These are phyloP conservation scores for Climacium dendroides DNA, from an alignment of 225 moss, liverwort and hornwort genomes.

Conservation along the genomic window DNA sequence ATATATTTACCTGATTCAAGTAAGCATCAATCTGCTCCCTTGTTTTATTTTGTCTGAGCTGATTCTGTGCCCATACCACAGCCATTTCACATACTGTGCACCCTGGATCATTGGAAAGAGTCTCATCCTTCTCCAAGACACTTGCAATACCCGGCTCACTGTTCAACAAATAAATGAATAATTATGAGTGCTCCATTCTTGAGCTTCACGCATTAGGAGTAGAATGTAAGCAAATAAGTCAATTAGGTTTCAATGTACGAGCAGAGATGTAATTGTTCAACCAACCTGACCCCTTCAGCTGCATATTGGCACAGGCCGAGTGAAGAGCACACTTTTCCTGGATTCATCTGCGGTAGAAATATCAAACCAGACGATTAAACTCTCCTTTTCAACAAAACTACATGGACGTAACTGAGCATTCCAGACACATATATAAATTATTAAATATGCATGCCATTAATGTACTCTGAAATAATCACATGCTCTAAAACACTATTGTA, in stretches of 20 bases:
- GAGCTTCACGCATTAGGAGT: background rate
- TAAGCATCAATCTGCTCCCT: conserved; percentile 61
- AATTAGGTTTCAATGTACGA: background rate
- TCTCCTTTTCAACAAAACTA: background rate
- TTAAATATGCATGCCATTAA: background rate
- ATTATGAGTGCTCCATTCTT: background rate
- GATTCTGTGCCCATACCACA: conserved; percentile 91
- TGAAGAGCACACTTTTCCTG: conserved; percentile 72
- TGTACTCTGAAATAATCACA: background rate
- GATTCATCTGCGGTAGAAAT: conserved; percentile 61
- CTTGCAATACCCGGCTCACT: conserved; percentile 61
- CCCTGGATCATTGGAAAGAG: conserved; percentile 29
- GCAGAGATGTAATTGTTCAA: background rate
- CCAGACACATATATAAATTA: too few species aligned
- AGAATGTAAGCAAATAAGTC: background rate
- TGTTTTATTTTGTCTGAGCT: conserved; percentile 66
- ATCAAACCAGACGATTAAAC: background rate
- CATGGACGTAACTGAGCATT: background rate
- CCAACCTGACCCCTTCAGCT: conserved; percentile 17
- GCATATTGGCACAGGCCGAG: conserved; percentile 67
- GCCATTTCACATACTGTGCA: conserved; percentile 96
- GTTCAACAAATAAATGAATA: background rate
- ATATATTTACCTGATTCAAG: conserved; percentile 38
- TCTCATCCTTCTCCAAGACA: conserved; percentile 45
- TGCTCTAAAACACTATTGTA: background rate